Percentiles rank a stretch among this genome's conserved stretches.
phyloP scores from a whole-genome alignment of 2,329 filamentous ascomycete species.

The Stagonosporopsis vannaccii region DNA sequence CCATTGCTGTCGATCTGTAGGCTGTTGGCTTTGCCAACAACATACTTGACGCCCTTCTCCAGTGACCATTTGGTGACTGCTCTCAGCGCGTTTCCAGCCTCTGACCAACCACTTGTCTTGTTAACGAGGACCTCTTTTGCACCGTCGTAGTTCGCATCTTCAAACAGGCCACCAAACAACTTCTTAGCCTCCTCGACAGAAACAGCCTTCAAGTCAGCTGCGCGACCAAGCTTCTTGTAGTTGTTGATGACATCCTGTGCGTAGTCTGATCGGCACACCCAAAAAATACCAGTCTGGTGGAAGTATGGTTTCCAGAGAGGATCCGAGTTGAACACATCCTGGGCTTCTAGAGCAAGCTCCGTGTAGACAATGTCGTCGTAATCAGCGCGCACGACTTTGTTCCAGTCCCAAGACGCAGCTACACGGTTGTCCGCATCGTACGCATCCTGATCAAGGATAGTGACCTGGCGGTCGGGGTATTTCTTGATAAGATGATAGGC shows the following conservation, averaged over 20 bases:
- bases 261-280: slow-evolving; percentile 51
- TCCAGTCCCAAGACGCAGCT: slow-evolving; percentile 76
- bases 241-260: slow-evolving; percentile 59
- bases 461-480: slow-evolving; percentile 51
- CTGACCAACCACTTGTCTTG: slow-evolving; percentile 67
- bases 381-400: slow-evolving; percentile 75
- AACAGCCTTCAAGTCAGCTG: slow-evolving; percentile 56
- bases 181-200: slow-evolving; percentile 61
- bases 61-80: slow-evolving; percentile 63
- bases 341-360: slow-evolving; percentile 69
- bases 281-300: slow-evolving; percentile 62
- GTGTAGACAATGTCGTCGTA: slow-evolving; percentile 72
- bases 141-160: slow-evolving; percentile 65
- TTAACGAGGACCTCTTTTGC: slow-evolving; percentile 68
- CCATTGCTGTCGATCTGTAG: slow-evolving; percentile 59
- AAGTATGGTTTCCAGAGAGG: slow-evolving; percentile 63
- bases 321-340: slow-evolving; percentile 66
- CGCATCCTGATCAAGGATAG: slow-evolving; percentile 50
- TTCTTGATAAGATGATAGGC: slow-evolving; percentile 51
- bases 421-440: slow-evolving; percentile 44
- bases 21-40: slow-evolving; percentile 59
- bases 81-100: slow-evolving; percentile 65
- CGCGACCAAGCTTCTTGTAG: slow-evolving; percentile 58
- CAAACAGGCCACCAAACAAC: slow-evolving; percentile 66
- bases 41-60: slow-evolving; percentile 66